These are phyloP conservation scores for Ilyonectria mors-panacis DNA, from an alignment of 2,329 filamentous ascomycete genomes.

Conservation along the genomic window DNA sequence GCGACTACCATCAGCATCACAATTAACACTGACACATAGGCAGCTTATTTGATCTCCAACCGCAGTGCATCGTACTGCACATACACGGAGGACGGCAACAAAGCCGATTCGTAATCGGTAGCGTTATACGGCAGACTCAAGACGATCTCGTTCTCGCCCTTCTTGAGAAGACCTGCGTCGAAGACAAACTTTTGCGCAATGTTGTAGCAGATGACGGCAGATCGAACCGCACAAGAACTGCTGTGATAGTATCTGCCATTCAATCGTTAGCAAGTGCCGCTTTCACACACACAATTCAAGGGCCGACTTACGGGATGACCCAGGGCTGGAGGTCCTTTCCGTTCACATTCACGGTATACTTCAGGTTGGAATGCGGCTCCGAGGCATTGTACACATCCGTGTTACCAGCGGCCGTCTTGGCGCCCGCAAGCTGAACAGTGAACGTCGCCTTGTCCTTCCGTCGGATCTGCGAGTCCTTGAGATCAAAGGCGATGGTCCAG, in stretches of 20 bases:
- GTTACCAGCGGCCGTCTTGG: constrained; percentile 74
- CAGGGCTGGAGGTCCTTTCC: constrained; percentile 64
- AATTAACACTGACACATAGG: neutral
- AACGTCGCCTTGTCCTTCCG: constrained; percentile 66
- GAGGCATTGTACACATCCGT: constrained; percentile 69
- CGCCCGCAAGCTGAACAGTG: constrained; percentile 74
- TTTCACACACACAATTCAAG: neutral
- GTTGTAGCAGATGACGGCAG: constrained; percentile 74
- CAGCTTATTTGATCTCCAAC: constrained; percentile 63
- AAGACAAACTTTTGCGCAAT: constrained; percentile 73
- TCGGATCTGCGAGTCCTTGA: constrained; percentile 58
- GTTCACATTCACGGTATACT: constrained; percentile 61
- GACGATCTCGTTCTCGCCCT: constrained; percentile 69
- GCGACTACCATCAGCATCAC: neutral
- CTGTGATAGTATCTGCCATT: constrained; percentile 42
- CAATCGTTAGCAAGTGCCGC: constrained; percentile 5
- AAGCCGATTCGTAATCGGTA: constrained; percentile 70
- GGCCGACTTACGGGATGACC: constrained; percentile 66
- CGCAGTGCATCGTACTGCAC: constrained; percentile 77
- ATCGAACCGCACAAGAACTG: constrained; percentile 72
- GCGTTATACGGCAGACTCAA: constrained; percentile 72
- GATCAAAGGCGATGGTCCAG: constrained; percentile 71
- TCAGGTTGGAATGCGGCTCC: constrained; percentile 68
- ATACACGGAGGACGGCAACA: constrained; percentile 69
- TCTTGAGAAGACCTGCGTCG: constrained; percentile 61